A percentile compares a stretch with the other conserved stretches of the same genome.
These are phyloP conservation scores for Polygonum maritimum DNA, from an alignment of 148 eudicot genomes.

Conservation along the genomic window DNA sequence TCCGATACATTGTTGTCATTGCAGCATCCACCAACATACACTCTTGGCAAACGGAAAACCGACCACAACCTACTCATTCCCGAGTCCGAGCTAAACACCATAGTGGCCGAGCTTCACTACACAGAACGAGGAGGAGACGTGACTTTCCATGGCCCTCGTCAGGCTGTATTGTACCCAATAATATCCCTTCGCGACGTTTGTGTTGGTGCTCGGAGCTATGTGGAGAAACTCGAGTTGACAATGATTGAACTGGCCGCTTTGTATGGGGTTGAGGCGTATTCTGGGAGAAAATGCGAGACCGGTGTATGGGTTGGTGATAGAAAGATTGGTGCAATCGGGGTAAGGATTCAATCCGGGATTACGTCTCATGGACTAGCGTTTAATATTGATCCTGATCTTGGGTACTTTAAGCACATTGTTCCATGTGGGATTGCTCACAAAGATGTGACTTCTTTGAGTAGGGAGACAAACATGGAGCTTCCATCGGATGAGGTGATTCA, in stretches of 20 bases:
- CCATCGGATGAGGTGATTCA: constrained; percentile 53
- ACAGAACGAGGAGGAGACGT: constrained; percentile 83
- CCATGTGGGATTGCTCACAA: constrained; percentile 88
- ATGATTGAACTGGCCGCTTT: constrained; percentile 74
- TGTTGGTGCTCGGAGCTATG: constrained; percentile 73
- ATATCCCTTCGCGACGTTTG: constrained; percentile 63
- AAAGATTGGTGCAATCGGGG: constrained; percentile 94
- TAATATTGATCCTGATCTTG: constrained; percentile 74
- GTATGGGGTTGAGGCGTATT: constrained; percentile 57
- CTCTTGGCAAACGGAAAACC: constrained; percentile 81
- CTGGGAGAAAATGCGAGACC: constrained; percentile 36
- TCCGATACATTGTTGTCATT: constrained; percentile 55
- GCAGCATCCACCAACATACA: constrained; percentile 88
- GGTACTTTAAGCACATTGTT: constrained; percentile 74
- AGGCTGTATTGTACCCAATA: constrained; percentile 74
- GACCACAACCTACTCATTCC: constrained; percentile 65
- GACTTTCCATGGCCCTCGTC: constrained; percentile 79
- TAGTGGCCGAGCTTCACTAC: constrained; percentile 17
- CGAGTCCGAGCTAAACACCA: constrained; percentile 42
- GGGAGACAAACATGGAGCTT: constrained; percentile 43
- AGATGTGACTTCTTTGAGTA: constrained; percentile 69
- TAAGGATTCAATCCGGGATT: constrained; percentile 69
- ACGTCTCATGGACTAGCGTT: constrained; percentile 92
- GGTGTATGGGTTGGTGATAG: constrained; percentile 25
- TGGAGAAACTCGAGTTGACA: constrained; percentile 67